Percentiles rank a stretch among this genome's conserved stretches.
These are phyloP conservation scores for Globisporangium takayamanum DNA, from an alignment of 352 stramenopile species.

Conservation along the genomic window DNA sequence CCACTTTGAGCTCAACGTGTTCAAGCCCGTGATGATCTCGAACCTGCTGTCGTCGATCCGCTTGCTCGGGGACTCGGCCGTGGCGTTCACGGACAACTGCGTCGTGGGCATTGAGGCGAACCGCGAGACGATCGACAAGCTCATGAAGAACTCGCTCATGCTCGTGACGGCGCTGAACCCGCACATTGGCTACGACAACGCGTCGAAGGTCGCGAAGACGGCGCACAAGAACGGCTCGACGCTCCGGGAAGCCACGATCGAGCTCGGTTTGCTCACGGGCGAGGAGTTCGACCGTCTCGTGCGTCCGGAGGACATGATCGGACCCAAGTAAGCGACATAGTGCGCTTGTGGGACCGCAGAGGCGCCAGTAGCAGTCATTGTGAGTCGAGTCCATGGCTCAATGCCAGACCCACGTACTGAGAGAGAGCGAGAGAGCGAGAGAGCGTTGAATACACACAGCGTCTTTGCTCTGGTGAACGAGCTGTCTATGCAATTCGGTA, in stretches of 20 bases:
- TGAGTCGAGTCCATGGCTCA: no score
- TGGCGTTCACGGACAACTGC: slow-evolving; percentile 91
- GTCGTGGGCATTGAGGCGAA: slow-evolving; percentile 91
- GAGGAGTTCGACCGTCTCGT: slow-evolving; percentile 96
- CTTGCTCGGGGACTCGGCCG: slow-evolving; percentile 85
- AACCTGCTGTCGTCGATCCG: slow-evolving; percentile 78
- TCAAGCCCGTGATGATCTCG: slow-evolving; percentile 95
- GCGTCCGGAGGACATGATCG: slow-evolving; percentile 93
- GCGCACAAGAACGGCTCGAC: slow-evolving; percentile 92
- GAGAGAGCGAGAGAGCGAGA: no score
- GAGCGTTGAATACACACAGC: no score
- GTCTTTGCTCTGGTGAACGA: no score
- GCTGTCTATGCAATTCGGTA: no score
- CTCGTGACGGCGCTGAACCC: slow-evolving; percentile 95
- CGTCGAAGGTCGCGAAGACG: slow-evolving; percentile 94
- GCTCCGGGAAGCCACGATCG: slow-evolving; percentile 89
- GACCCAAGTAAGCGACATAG: slow-evolving; percentile 56
- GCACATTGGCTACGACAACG: slow-evolving; percentile 97
- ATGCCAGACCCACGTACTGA: no score
- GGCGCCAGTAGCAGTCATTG: no score
- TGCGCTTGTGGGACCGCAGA: neutral
- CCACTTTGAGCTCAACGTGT: slow-evolving; percentile 98
- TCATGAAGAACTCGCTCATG: slow-evolving; percentile 95
- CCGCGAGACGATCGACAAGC: slow-evolving; percentile 84
- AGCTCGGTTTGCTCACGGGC: slow-evolving; percentile 87